Evolutionary conservation across 768 basidiomycete species (phyloP).

Genomic region (Termitomyces sp.): DNA sequence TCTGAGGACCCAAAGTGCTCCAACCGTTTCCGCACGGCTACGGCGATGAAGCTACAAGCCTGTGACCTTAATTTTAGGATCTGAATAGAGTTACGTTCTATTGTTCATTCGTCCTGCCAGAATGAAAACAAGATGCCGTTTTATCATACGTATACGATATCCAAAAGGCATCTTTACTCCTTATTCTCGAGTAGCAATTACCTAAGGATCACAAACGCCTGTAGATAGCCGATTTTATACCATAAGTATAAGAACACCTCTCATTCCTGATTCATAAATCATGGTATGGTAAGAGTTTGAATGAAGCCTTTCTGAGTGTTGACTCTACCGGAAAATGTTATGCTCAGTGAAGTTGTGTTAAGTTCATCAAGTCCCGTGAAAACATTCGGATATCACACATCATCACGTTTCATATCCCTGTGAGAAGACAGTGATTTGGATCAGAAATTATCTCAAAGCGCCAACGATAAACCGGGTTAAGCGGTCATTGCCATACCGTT

Average conservation of each 20-base stretch:
- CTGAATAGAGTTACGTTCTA: neutral
- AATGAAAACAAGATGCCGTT: neutral
- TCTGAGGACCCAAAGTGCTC: neutral
- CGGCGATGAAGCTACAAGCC: neutral
- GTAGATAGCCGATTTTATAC: neutral
- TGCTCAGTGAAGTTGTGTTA: neutral
- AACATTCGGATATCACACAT: no score
- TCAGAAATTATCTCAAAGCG: neutral
- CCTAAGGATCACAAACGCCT: neutral
- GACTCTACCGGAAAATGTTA: neutral
- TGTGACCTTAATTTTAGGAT: neutral
- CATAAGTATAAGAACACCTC: neutral
- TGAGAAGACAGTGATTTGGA: neutral
- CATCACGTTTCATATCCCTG: neutral
- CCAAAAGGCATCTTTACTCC: neutral
- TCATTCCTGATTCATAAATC: neutral
- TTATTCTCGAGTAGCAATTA: neutral
- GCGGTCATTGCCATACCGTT: neutral
- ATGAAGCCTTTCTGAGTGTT: neutral
- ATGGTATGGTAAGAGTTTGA: neutral
- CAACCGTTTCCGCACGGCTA: neutral
- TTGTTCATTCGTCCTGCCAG: neutral
- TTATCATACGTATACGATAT: neutral
- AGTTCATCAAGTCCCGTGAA: neutral
- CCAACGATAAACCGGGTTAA: neutral